Evolutionary conservation across 345 rosid genomes (phyloP), one percentile per base, ranked within the genome.

Genomic region (Populus simonii): DNA sequence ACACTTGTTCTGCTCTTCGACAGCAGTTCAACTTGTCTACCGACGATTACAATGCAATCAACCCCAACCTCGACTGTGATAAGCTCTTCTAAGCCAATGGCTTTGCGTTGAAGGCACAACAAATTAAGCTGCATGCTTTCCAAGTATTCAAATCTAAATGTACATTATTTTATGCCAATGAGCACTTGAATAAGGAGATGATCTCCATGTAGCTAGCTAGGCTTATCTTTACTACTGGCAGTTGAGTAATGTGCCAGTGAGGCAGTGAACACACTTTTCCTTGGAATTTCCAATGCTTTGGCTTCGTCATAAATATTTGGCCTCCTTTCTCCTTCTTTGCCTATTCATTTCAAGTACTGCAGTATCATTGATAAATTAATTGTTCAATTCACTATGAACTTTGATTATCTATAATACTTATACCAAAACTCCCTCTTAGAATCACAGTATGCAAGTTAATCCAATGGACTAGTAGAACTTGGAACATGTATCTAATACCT

Each of bases 61-160:
- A 88, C 82, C 87, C 84, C 9, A 88, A 86, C 33, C 71, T 86
- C 77, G 49, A 78, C 1, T 85, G 88, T 6, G 0, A n/a, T 6
- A n/a, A 43, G 1, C 76, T 83, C 69, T 85, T 49, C 59, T 80
- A n/a, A 87, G 87, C 22, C 88, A 85, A 61, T 86, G 88, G 86
- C 71, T 88, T 9, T 85, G 89, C 36, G 76, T 83, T 43, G 70
- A 23, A 9, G 83, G 85, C 66, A 53, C 57, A 2, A 33, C 79
- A 8, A 49, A 49, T 49, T 51, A 17, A 51, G 55, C 55, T 51
- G 55, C 55, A 17, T 51, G 22, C 22, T 51, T 51, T 51, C 55
- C 22, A 51, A 51, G 55, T 51, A 51, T 51, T 51, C 55, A 51
- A 51, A 51, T 51, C 55, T 16, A 16, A 49, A 4, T 49, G 72